A percentile compares a stretch with the other conserved stretches of the same genome.
These are phyloP conservation scores for Rubus idaeus DNA, from an alignment of 306 rosid species.

Conservation along the genomic window DNA sequence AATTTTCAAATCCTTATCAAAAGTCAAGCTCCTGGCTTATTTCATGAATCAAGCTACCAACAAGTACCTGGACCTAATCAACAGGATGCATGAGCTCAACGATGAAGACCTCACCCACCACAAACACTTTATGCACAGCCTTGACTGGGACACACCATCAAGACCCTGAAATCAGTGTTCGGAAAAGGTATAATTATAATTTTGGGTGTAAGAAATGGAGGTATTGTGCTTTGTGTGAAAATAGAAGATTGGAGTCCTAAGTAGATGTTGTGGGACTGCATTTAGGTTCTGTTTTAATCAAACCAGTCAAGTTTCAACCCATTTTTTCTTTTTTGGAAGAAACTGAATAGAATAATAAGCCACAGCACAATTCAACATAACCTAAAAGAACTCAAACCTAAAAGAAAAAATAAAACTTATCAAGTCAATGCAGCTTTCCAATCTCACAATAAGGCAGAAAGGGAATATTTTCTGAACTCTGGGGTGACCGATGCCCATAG, in stretches of 20 bases:
- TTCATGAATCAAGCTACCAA: neutral
- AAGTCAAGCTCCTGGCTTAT: neutral
- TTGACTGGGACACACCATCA: slow-evolving; percentile 15
- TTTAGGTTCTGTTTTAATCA: neutral
- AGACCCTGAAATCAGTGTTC: slow-evolving; percentile 2
- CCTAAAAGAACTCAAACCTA: no score
- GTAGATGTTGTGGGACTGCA: neutral
- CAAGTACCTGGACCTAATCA: neutral
- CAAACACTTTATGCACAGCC: slow-evolving; percentile 6
- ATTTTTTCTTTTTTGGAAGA: neutral
- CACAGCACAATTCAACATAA: no score
- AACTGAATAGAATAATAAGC: no score
- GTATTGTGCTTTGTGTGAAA: neutral
- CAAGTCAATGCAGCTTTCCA: no score
- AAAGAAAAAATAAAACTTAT: no score
- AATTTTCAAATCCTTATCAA: neutral
- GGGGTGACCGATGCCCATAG: no score
- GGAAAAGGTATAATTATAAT: neutral
- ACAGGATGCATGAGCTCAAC: neutral
- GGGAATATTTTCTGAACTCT: no score
- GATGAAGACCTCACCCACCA: neutral
- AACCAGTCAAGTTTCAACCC: neutral
- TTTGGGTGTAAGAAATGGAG: neutral
- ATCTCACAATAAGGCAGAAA: no score
- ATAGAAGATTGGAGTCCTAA: neutral